Percentiles rank a stretch among this genome's conserved stretches.
Conservation (phyloP, 768 basidiomycete species). For the Lyophyllum decastes region DNA sequence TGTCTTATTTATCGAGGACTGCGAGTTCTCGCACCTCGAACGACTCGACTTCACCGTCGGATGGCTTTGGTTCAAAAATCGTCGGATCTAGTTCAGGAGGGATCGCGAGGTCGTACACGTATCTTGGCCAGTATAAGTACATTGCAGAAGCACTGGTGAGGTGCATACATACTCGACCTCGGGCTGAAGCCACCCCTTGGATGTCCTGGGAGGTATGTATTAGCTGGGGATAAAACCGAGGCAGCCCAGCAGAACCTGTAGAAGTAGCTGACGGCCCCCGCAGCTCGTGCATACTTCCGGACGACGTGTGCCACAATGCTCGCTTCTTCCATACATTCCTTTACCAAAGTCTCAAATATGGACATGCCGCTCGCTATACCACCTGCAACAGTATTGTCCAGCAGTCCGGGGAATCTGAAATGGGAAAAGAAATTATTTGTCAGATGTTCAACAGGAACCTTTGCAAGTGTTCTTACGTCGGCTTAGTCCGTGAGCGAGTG, state of each 20-base stretch:
- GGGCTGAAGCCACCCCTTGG: slow-evolving; percentile 80
- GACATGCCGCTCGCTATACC: slow-evolving; percentile 84
- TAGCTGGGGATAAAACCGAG: background rate
- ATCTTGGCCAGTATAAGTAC: slow-evolving; percentile 44
- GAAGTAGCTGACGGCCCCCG: slow-evolving; percentile 83
- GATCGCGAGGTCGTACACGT: slow-evolving; percentile 80
- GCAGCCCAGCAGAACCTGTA: slow-evolving; percentile 47
- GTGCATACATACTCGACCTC: slow-evolving; percentile 69
- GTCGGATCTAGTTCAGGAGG: slow-evolving; percentile 50
- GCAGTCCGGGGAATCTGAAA: slow-evolving; percentile 54
- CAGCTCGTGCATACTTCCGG: slow-evolving; percentile 53
- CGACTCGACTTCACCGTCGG: slow-evolving; percentile 92
- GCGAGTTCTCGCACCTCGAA: slow-evolving; percentile 63
- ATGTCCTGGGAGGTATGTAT: slow-evolving; percentile 39
- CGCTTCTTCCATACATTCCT: slow-evolving; percentile 94
- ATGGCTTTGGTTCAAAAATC: slow-evolving; percentile 65
- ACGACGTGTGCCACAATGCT: slow-evolving; percentile 72
- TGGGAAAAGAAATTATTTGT: background rate
- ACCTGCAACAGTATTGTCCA: slow-evolving; percentile 92
- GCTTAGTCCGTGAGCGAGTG: slow-evolving; percentile 81
- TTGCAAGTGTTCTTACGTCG: slow-evolving; percentile 67
- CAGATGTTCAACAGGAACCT: background rate
- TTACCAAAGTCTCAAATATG: slow-evolving; percentile 74
- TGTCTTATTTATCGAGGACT: background rate
- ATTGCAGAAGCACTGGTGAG: background rate